Evolutionary conservation across 176 grass and related monocot species (phyloP), one percentile per base, ranked within the genome.

Genomic region (Alopecurus myosuroides): DNA sequence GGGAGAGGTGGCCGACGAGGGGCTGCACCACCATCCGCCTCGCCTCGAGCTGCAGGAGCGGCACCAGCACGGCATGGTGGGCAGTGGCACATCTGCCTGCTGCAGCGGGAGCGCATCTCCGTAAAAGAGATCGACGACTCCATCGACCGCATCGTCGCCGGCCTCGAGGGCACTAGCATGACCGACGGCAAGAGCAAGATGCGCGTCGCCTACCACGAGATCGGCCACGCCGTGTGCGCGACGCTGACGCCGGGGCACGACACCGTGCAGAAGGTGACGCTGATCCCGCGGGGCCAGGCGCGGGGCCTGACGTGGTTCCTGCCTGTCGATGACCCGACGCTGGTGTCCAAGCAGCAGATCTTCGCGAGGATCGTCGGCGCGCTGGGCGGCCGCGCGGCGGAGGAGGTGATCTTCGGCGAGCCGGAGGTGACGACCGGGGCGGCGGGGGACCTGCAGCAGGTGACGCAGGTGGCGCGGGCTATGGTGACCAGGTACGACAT

Each of bases 321-420:
- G 0, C 92, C 85, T 0, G 85, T 79, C 1, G 87, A 98, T 5
- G 92, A 95, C 68, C 87, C 87, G 39, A 78, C 79, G 55, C 85
- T 98, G 25, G 62, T 95, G 20, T 90, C 95, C 3, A 95, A 91
- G 87, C 86, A 82, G 83, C 91, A 93, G 74, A 84, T 98, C 26
- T 95, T 93, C 80, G 92, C 95, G 11, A 70, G 88, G 74, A 93
- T 98, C 57, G 89, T 95, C 6, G 95, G 91, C 50, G 90, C 90
- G 17, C 87, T 98, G 2, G 95, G 95, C 72, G 92, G 95, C 9
- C 88, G 92, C 35, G 95, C 92, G 6, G 88, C 92, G 2, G 92
- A 98, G 76, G 92, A 98, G 85, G 88, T 95, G 76, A 79, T 93
- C 75, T 95, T 98, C 82, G 93, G 89, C 25, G 93, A 98, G 74